These are phyloP conservation scores for Trichoderma arundinaceum DNA, from an alignment of 2,329 filamentous ascomycete genomes.

Conservation along the genomic window DNA sequence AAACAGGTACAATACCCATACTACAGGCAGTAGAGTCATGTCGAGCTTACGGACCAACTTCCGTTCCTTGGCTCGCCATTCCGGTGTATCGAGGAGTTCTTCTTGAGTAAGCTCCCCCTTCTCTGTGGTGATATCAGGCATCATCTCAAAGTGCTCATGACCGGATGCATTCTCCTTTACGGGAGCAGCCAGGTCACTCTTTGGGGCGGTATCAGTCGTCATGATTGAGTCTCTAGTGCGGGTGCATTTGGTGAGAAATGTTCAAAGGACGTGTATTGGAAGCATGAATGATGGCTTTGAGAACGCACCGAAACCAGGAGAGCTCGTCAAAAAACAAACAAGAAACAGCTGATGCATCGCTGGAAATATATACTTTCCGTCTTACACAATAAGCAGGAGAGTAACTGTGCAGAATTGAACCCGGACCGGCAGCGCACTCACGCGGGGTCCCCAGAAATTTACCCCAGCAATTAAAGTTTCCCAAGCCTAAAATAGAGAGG, in stretches of 20 bases:
- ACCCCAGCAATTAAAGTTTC: conserved; percentile 1
- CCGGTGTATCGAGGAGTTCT: conserved; percentile 6
- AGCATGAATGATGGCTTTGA: neutral
- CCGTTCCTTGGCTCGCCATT: conserved; percentile 47
- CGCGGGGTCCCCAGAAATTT: conserved; percentile 21
- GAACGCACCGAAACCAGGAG: neutral
- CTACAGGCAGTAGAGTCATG: conserved; percentile 58
- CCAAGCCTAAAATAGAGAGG: neutral
- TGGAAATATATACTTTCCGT: conserved; percentile 15
- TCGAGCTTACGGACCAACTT: conserved; percentile 70
- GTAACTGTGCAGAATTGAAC: neutral
- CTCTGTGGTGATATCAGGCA: neutral
- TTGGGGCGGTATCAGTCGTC: neutral
- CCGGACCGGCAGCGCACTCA: conserved; percentile 17
- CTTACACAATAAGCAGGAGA: neutral
- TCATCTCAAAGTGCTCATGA: conserved; percentile 16
- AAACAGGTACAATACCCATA: conserved; percentile 51
- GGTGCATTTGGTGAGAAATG: neutral
- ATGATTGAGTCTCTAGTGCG: neutral
- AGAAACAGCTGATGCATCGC: neutral
- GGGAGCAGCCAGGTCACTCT: neutral
- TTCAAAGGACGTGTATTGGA: neutral
- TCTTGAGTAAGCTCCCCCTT: conserved; percentile 7
- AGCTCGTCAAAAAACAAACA: neutral
- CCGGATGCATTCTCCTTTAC: conserved; percentile 10